Evolutionary conservation across 2,329 filamentous ascomycete genomes (phyloP).

Genomic region (Pseudogymnoascus sp.): DNA sequence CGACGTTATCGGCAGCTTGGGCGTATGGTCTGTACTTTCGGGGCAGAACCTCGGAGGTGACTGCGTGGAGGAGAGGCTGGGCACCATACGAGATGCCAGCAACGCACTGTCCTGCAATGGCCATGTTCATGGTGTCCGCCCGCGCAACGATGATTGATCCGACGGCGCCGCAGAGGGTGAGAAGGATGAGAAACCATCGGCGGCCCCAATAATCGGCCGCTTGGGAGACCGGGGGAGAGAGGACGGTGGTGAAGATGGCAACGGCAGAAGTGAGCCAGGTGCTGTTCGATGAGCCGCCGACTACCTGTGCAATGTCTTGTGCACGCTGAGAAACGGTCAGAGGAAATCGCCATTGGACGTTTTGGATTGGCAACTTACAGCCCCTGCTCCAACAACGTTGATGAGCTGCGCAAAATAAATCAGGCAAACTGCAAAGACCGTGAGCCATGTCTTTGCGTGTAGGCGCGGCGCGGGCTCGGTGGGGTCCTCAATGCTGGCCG

Average conservation of each 20-base stretch:
- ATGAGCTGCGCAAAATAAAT: conserved; percentile 31
- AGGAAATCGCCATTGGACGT: not conserved
- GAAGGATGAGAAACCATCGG: conserved; percentile 32
- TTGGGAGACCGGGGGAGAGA: conserved; percentile 31
- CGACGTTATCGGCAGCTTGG: conserved; percentile 28
- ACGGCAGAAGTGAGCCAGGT: conserved; percentile 31
- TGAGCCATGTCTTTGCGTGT: conserved; percentile 28
- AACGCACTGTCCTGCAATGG: conserved; percentile 31
- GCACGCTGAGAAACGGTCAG: not conserved
- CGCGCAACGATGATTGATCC: conserved; percentile 31
- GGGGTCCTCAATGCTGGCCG: conserved; percentile 10
- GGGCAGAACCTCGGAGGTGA: conserved; percentile 33
- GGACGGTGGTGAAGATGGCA: conserved; percentile 30
- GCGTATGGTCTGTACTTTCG: conserved; percentile 29
- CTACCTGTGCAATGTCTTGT: conserved; percentile 8
- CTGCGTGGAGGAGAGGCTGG: conserved; percentile 32
- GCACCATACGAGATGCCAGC: conserved; percentile 30
- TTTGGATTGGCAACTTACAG: not conserved
- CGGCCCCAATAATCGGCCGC: conserved; percentile 37
- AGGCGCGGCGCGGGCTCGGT: conserved; percentile 20
- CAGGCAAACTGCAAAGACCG: conserved; percentile 28
- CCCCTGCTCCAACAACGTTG: conserved; percentile 26
- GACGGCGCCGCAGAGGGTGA: conserved; percentile 27
- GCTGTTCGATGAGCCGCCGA: conserved; percentile 5
- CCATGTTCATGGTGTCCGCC: conserved; percentile 29